Evolutionary conservation across 768 basidiomycete genomes (phyloP).

Genomic region (Lentinula lateritia): DNA sequence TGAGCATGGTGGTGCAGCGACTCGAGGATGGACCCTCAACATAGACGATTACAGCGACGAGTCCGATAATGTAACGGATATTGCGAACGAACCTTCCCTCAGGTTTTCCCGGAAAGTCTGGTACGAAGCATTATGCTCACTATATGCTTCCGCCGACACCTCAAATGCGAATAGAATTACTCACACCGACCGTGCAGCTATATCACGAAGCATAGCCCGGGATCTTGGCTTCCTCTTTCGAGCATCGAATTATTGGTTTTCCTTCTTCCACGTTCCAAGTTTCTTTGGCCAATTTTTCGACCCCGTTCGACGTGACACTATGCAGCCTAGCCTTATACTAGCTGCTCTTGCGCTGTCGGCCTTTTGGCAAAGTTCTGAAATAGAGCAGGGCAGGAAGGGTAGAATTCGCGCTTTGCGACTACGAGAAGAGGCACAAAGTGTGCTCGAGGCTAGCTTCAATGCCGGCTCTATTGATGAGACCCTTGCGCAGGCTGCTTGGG

Average conservation of each 20-base stretch:
- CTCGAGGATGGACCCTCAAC: background rate
- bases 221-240: conserved; percentile 65
- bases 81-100: conserved; percentile 55
- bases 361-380: conserved; percentile 66
- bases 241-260: conserved; percentile 65
- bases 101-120: conserved; percentile 67
- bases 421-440: conserved; percentile 62
- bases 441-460: conserved; percentile 66
- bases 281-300: conserved; percentile 61
- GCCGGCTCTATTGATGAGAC: conserved; percentile 70
- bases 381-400: conserved; percentile 43
- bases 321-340: conserved; percentile 66
- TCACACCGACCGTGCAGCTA: conserved; percentile 38
- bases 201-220: conserved; percentile 37
- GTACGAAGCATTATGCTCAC: conserved; percentile 67
- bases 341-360: conserved; percentile 60
- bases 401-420: conserved; percentile 54
- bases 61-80: conserved; percentile 20
- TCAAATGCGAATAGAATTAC: conserved; percentile 20
- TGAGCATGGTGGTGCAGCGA: background rate
- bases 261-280: conserved; percentile 65
- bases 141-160: conserved; percentile 40
- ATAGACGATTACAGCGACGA: conserved; percentile 21
- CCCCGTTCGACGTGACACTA: conserved; percentile 40
- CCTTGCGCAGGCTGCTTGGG: conserved; percentile 74